Evolutionary conservation across 768 basidiomycete species (phyloP), one percentile per base, ranked within the genome.

Genomic region (Collybia sp.): DNA sequence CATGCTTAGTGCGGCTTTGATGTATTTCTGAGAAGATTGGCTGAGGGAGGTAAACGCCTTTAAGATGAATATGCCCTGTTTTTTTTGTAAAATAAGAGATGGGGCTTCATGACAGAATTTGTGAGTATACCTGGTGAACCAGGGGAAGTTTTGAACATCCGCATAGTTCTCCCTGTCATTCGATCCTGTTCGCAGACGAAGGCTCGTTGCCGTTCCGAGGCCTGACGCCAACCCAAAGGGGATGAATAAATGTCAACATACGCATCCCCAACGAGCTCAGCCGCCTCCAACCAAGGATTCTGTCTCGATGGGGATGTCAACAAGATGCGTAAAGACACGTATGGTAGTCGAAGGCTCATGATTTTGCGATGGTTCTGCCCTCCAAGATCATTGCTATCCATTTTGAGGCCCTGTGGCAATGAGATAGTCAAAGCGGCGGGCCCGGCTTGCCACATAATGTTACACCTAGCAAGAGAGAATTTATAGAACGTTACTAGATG

Each of bases 401-500:
- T 52, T 20, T 67, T 68, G 20, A 93, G 47, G 3, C 92, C 92
- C 6, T 63, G 51, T 0, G 83, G 75, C 0, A 90, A 50, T 1
- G 68, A 59, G 12, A 88, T 42, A 18, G 82, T 69, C 10, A 85
- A 30, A 0, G 82, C 82, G 16, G 80, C 74, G 25, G 65, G 61
- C 3, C 70, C 75, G 6, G 75, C 73, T 47, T 67, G 67, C 70
- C 85, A 80, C 3, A 77, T 76, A 6, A 76, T 53, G 44, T 89
- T 78, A 16, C 86, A 42, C 2, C 70, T 57, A 35, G 69, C 72
- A 25, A 91, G 30, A 0, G 74, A 65, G 16, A 94, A 57, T 49
- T 88, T 92, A 55, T 93, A 63, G 56, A 95, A 91, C 0, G 93
- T 96, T 30, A 92, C 93, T 95, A 45, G 16, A 36, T 11, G 35